Base-by-base conservation (phyloP, 306 rosid species). In the Mucuna pruriens region DNA sequence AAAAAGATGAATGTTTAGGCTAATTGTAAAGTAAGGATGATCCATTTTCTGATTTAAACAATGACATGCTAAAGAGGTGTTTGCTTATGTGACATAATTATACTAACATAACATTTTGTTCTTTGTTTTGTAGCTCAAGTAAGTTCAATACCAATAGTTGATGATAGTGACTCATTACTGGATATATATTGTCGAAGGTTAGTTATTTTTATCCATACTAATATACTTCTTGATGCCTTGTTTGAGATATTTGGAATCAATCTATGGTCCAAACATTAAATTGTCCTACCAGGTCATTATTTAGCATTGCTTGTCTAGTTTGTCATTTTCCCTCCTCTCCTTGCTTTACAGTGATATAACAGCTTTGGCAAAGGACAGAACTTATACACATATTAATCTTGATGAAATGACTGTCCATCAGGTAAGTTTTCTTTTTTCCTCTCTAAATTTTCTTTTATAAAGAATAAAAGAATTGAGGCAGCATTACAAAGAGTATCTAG, bases 101-200 rank as follows among this genome's bases (percentile, higher is more conserved):
- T 73, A 63, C 31, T 73, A 49, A 38, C 57, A 16, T 72, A 49
- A 44, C 63, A 29, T 76, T 63, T 69, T 60, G 54, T 9, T 63
- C 23, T 75, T 74, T 80, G 54, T 74, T 86, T 85, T 84, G 90
- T 89, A 94, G 98, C 95, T 76, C 94, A 88, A 93, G 97, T 93
- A 82, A 96, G 99, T 87, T 90, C 99, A 62, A 84, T 96, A 85
- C 99, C 99, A 19, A 86, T 96, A 64, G 99, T 96, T 78, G 99
- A 93, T 85, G 99, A 96, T 57, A 92, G 78, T 61, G 97, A 92
- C 86, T 92, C 98, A 4, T 88, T 96, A 78, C 83, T 96, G 78
- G 99, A 96, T 88, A 88, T 96, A 85, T 96, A 96, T 89, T 92
- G 97, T 85, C 97, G 99, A 71, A 96, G 98, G 99, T 96, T 84